A percentile compares a stretch with the other conserved stretches of the same genome.
phyloP scores from a whole-genome alignment of 2,329 filamentous ascomycete genomes.

The Ciborinia camelliae region DNA sequence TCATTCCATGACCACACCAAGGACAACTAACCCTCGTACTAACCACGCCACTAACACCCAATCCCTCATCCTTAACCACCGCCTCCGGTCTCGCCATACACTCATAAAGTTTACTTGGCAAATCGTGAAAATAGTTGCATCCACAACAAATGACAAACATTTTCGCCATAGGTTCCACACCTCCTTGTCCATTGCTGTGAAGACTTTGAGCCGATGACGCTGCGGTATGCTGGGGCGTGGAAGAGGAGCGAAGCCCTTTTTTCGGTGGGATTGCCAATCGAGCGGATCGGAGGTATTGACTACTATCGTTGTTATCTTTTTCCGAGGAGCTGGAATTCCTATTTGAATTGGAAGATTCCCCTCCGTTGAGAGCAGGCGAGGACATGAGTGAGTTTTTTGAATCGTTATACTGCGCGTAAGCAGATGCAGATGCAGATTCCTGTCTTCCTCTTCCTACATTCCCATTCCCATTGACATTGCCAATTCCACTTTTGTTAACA shows the following conservation, averaged over 20 bases:
- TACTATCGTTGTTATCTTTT: conserved; percentile 1
- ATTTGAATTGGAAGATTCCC: conserved; percentile 1
- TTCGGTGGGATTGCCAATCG: conserved; percentile 21
- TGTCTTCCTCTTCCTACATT: background rate
- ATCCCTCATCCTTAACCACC: conserved; percentile 49
- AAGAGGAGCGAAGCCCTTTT: conserved; percentile 6
- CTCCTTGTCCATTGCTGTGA: conserved; percentile 5
- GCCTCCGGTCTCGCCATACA: conserved; percentile 59
- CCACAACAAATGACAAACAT: conserved; percentile 64
- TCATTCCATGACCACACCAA: conserved; percentile 72
- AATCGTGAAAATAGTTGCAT: conserved; percentile 63
- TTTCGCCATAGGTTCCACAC: conserved; percentile 47
- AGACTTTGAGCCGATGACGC: conserved; percentile 3
- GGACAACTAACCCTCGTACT: conserved; percentile 64
- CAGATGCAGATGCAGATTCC: conserved; percentile 7
- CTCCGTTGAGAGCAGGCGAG: background rate
- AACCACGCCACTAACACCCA: conserved; percentile 54
- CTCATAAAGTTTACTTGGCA: conserved; percentile 62
- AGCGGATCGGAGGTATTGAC: conserved; percentile 30
- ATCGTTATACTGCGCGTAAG: conserved; percentile 12
- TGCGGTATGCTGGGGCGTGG: background rate
- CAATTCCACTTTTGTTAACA: background rate
- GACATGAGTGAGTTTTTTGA: conserved; percentile 7
- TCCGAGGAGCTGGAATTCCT: conserved; percentile 21
- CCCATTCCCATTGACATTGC: background rate